Evolutionary conservation across 371 early-diverging fungal genomes (phyloP).

Genomic region (Chytridium lagenaria): DNA sequence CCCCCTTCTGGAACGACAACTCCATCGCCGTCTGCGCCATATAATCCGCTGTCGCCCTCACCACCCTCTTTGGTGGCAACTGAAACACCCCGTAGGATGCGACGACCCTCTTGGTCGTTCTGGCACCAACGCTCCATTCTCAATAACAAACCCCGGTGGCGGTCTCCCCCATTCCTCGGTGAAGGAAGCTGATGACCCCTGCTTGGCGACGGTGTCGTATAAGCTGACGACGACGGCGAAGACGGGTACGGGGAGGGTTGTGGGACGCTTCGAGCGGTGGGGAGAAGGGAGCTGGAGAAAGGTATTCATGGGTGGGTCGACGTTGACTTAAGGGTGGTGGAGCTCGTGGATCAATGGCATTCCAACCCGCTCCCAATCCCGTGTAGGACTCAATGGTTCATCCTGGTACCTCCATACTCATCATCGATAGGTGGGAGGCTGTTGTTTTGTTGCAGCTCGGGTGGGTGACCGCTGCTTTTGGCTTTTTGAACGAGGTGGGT

Average conservation of each 20-base stretch:
- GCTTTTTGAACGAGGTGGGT: background rate
- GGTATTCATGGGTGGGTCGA: background rate
- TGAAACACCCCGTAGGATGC: constrained; percentile 40
- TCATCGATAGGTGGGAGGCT: background rate
- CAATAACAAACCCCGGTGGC: constrained; percentile 4
- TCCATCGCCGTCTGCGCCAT: constrained; percentile 68
- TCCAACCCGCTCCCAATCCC: constrained; percentile 8
- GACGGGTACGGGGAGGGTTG: background rate
- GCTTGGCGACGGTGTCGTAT: background rate
- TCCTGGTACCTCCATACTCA: background rate
- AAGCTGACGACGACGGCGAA: background rate
- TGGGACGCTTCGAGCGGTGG: background rate
- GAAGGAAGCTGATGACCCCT: background rate
- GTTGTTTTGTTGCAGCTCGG: no score
- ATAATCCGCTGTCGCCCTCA: constrained; percentile 81
- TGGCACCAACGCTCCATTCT: constrained; percentile 25
- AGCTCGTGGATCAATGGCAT: constrained; percentile 3
- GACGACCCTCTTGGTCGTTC: constrained; percentile 35
- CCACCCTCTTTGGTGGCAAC: constrained; percentile 79
- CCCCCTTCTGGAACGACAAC: constrained; percentile 80
- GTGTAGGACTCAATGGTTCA: background rate
- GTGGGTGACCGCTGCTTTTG: no score
- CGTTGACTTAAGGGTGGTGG: background rate
- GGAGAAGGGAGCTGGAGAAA: background rate
- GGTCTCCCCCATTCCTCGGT: background rate